Percentiles rank a stretch among this genome's conserved stretches.
Conservation (phyloP, 768 basidiomycete species). For the Agaricus blazei region DNA sequence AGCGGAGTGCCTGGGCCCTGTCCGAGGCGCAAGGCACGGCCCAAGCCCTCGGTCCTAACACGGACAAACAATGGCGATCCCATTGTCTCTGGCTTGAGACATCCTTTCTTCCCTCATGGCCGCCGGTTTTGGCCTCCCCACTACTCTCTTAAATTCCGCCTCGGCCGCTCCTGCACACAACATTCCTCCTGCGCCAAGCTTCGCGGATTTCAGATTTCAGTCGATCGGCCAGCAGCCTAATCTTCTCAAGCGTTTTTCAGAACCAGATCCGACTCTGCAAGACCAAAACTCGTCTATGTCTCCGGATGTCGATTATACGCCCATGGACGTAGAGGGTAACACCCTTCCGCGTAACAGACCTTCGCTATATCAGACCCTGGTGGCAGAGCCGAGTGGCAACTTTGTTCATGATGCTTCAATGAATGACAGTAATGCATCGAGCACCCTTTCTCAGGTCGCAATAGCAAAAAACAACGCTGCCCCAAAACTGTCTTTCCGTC, state of each 20-base stretch:
- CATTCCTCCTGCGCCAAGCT: background rate
- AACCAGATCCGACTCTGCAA: background rate
- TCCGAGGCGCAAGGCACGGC: too few species aligned
- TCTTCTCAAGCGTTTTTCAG: slow-evolving; percentile 4
- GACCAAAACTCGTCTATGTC: slow-evolving; percentile 1
- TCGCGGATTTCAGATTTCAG: slow-evolving; percentile 4
- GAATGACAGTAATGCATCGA: background rate
- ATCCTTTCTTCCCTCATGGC: background rate
- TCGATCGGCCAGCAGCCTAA: slow-evolving; percentile 2
- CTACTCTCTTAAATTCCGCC: background rate
- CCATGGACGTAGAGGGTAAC: background rate
- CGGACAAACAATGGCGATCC: background rate
- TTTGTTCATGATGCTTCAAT: background rate
- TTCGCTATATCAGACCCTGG: background rate
- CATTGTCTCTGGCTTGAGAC: background rate
- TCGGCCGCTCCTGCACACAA: background rate
- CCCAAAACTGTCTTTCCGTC: background rate
- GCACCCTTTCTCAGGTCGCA: background rate
- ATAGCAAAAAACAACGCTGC: background rate
- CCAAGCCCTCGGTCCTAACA: background rate
- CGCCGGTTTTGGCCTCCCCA: background rate
- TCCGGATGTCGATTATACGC: background rate
- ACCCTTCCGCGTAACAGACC: background rate
- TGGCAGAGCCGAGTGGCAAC: background rate
- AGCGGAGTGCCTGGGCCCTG: too few species aligned